phyloP scores from a whole-genome alignment of 805 yeast species.

The Yamadazyma laniorum region DNA sequence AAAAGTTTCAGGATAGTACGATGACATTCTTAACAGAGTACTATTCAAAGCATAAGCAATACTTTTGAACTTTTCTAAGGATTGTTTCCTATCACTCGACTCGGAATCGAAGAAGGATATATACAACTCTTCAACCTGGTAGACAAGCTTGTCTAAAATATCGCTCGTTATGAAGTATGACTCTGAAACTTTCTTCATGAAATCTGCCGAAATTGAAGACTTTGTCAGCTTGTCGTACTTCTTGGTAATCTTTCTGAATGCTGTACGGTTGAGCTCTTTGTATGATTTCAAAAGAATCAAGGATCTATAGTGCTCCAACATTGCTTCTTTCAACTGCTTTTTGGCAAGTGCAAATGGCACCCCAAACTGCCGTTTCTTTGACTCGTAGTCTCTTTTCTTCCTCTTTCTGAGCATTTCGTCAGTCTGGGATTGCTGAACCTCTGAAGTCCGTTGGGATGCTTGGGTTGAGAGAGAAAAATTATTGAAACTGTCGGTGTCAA shows the following conservation, averaged over 20 bases:
- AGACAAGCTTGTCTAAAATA: slow-evolving; percentile 60
- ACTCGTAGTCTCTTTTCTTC: slow-evolving; percentile 49
- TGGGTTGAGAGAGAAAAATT: not conserved
- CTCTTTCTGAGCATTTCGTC: slow-evolving; percentile 19
- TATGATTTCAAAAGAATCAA: slow-evolving; percentile 70
- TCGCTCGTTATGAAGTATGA: slow-evolving; percentile 64
- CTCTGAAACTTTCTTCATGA: slow-evolving; percentile 50
- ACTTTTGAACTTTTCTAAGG: slow-evolving; percentile 63
- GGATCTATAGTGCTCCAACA: slow-evolving; percentile 70
- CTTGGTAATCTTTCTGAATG: slow-evolving; percentile 83
- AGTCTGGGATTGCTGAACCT: slow-evolving; percentile 1
- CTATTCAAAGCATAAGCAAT: slow-evolving; percentile 39
- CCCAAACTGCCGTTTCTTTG: slow-evolving; percentile 28
- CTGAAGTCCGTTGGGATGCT: not conserved
- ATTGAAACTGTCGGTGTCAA: slow-evolving; percentile 7
- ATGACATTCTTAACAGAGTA: slow-evolving; percentile 23
- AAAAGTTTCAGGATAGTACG: slow-evolving; percentile 49
- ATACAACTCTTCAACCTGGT: slow-evolving; percentile 65
- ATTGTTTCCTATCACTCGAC: slow-evolving; percentile 54
- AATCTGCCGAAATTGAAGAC: slow-evolving; percentile 42
- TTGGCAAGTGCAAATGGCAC: slow-evolving; percentile 66
- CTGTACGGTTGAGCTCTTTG: slow-evolving; percentile 77
- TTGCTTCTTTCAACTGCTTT: slow-evolving; percentile 64
- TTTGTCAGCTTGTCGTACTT: slow-evolving; percentile 79
- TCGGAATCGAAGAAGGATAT: slow-evolving; percentile 61